phyloP scores from a whole-genome alignment of 345 rosid species.

The Eutrema japonicum region DNA sequence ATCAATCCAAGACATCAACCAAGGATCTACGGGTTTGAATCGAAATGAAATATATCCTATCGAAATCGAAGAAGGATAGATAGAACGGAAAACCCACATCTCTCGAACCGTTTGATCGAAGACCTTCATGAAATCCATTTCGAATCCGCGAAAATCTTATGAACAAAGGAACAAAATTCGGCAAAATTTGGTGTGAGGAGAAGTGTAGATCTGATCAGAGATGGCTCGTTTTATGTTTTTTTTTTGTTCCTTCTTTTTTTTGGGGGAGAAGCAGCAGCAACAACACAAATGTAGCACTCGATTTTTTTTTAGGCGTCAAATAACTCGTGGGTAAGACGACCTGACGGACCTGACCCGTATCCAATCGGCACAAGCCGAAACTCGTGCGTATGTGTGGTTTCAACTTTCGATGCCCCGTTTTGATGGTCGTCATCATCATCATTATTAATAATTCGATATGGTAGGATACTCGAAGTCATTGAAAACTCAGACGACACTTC shows the following conservation, averaged over 20 bases:
- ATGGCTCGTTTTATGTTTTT: slow-evolving; percentile 25
- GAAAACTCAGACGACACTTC: no score
- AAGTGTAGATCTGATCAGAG: slow-evolving; percentile 45
- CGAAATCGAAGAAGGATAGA: slow-evolving; percentile 23
- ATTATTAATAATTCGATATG: background rate
- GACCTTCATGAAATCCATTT: slow-evolving; percentile 99
- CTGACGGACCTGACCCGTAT: slow-evolving; percentile 16
- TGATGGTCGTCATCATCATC: background rate
- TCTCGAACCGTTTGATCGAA: slow-evolving; percentile 98
- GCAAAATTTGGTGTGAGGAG: slow-evolving; percentile 31
- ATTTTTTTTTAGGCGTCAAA: slow-evolving; percentile 6
- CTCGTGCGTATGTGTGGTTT: slow-evolving; percentile 3
- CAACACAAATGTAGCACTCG: slow-evolving; percentile 4
- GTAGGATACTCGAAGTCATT: background rate
- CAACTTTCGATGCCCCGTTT: background rate
- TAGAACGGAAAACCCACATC: slow-evolving; percentile 58
- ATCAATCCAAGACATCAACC: background rate
- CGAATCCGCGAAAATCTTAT: slow-evolving; percentile 42
- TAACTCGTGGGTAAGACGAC: slow-evolving; percentile 27
- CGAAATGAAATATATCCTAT: slow-evolving; percentile 1
- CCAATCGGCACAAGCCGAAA: slow-evolving; percentile 5
- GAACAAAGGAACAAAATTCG: slow-evolving; percentile 20
- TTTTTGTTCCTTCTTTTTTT: background rate
- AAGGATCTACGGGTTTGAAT: slow-evolving; percentile 19
- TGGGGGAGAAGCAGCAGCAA: background rate